Evolutionary conservation across 1,139 yeast species (phyloP).

Genomic region (Maudiozyma humilis): DNA sequence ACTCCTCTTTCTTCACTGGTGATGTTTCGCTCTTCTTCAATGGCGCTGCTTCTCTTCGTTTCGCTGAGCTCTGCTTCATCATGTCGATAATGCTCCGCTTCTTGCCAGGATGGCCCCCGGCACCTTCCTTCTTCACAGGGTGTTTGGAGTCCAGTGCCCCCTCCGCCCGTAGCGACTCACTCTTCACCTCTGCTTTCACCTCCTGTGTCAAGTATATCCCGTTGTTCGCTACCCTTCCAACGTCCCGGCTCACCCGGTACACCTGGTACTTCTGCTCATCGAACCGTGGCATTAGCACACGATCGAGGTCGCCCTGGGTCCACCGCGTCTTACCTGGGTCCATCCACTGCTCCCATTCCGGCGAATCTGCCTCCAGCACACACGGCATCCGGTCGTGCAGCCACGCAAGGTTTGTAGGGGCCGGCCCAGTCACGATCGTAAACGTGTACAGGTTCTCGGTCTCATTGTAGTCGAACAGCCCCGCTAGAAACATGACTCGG

Average conservation of each 20-base stretch:
- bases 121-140: neutral
- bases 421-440: slow-evolving; percentile 68
- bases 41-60: neutral
- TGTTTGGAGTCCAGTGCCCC: too few species aligned
- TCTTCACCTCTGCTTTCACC: too few species aligned
- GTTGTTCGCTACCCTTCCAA: slow-evolving; percentile 54
- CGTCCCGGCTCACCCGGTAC: slow-evolving; percentile 51
- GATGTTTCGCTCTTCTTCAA: too few species aligned
- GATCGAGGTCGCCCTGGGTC: slow-evolving; percentile 35
- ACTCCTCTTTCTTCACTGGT: neutral
- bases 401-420: slow-evolving; percentile 54
- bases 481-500: slow-evolving; percentile 60
- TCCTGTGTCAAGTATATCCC: slow-evolving; percentile 40
- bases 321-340: slow-evolving; percentile 35
- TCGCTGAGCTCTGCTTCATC: slow-evolving; percentile 3
- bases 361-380: slow-evolving; percentile 48
- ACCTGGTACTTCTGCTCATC: slow-evolving; percentile 38
- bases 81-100: slow-evolving; percentile 1
- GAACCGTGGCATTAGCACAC: slow-evolving; percentile 36
- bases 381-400: slow-evolving; percentile 75
- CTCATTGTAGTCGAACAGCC: slow-evolving; percentile 42
- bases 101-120: neutral
- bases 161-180: too few species aligned
- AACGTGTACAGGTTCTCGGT: slow-evolving; percentile 39
- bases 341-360: slow-evolving; percentile 58